Conservation (phyloP, 2,329 filamentous ascomycete species). For the Fusarium sp. region DNA sequence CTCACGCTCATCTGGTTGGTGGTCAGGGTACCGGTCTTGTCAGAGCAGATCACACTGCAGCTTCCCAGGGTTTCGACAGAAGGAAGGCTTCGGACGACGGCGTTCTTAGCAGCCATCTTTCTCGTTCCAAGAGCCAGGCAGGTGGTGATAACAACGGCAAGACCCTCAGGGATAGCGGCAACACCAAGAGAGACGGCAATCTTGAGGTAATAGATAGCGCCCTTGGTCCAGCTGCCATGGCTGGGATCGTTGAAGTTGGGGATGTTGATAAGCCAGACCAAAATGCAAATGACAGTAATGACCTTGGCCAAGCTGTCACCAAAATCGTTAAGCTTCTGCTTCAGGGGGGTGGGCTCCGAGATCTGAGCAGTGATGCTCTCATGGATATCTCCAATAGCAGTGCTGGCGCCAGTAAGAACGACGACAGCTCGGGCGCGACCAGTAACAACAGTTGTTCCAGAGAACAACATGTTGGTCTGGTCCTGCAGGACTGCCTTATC, state of each 20-base stretch:
- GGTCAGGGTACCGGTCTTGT: constrained; percentile 98
- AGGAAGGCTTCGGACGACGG: constrained; percentile 93
- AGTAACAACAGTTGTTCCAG: constrained; percentile 95
- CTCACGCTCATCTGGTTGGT: constrained; percentile 99
- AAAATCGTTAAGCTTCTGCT: constrained; percentile 99
- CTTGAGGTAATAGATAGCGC: constrained; percentile 99
- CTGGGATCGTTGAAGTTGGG: constrained; percentile 95
- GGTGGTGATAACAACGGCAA: constrained; percentile 99
- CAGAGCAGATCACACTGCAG: constrained; percentile 99
- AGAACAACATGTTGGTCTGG: constrained; percentile 98
- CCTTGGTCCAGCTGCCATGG: constrained; percentile 94
- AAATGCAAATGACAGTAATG: constrained; percentile 94
- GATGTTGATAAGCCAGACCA: constrained; percentile 99
- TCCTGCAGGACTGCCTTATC: constrained; percentile 94
- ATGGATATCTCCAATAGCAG: constrained; percentile 98
- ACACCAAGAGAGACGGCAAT: constrained; percentile 98
- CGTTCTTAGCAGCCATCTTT: constrained; percentile 99
- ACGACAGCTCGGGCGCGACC: constrained; percentile 93
- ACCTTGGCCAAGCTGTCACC: constrained; percentile 97
- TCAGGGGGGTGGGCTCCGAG: constrained; percentile 94
- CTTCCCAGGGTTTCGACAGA: constrained; percentile 98
- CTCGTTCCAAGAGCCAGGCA: constrained; percentile 95
- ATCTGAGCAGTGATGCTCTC: constrained; percentile 99
- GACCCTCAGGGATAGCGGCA: constrained; percentile 95
- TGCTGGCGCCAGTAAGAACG: constrained; percentile 87